phyloP scores from a whole-genome alignment of 768 basidiomycete species.

The Mycena floridula region DNA sequence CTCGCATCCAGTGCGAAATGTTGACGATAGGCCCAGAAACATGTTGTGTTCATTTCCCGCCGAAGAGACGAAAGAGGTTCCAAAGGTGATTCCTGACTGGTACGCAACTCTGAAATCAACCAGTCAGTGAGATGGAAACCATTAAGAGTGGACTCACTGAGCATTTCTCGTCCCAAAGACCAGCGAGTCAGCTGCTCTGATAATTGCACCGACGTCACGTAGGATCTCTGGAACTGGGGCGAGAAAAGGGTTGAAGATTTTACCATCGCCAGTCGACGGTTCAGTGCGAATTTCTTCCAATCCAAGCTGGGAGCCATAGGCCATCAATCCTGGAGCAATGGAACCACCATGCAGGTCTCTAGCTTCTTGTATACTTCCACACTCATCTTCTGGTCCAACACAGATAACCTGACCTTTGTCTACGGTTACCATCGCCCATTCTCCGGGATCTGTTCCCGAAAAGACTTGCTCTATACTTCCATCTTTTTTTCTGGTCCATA shows the following conservation, averaged over 20 bases:
- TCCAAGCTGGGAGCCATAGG: conserved; percentile 66
- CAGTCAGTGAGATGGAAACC: conserved; percentile 4
- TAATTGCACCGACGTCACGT: too few relatives aligned
- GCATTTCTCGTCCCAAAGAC: conserved; percentile 69
- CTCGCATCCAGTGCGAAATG: conserved; percentile 51
- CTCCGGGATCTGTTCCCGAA: conserved; percentile 15
- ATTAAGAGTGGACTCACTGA: conserved; percentile 41
- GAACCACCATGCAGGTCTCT: conserved; percentile 68
- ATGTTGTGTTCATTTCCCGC: conserved; percentile 27
- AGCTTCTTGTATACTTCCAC: conserved; percentile 16
- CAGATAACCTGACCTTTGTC: conserved; percentile 50
- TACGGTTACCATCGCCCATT: conserved; percentile 32
- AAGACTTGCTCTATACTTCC: conserved; percentile 28
- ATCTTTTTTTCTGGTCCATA: conserved; percentile 17
- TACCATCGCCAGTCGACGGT: conserved; percentile 59
- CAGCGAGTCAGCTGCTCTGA: conserved; percentile 65
- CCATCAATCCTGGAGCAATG: conserved; percentile 59
- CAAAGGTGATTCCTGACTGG: too few relatives aligned
- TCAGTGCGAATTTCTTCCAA: conserved; percentile 71
- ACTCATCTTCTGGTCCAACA: conserved; percentile 26
- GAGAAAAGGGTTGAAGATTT: conserved; percentile 50
- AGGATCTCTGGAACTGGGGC: conserved; percentile 35
- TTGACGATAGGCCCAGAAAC: conserved; percentile 55
- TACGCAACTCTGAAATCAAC: conserved; percentile 46
- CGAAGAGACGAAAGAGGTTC: conserved; percentile 32